These are phyloP conservation scores for Uronychia binucleata DNA, from an alignment of 73 alveolate species.

Conservation along the genomic window DNA sequence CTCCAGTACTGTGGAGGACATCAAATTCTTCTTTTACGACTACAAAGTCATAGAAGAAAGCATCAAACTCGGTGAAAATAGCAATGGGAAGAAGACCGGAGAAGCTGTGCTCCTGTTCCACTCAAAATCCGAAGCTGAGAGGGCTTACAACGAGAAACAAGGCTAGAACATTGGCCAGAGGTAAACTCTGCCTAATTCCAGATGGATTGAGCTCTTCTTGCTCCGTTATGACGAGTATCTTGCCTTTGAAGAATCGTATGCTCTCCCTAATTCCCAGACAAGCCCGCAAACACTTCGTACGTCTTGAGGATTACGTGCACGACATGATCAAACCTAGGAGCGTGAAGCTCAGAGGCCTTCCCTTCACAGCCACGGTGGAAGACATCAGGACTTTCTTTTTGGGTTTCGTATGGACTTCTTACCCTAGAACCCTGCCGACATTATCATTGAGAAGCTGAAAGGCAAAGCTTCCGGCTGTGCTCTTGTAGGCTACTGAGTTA, in stretches of 20 bases:
- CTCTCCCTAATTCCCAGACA: not conserved
- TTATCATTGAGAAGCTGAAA: slow-evolving; percentile 39
- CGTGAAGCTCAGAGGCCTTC: slow-evolving; percentile 60
- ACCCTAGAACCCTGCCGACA: slow-evolving; percentile 26
- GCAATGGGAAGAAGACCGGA: slow-evolving; percentile 50
- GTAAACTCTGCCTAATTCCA: not conserved
- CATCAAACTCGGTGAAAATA: slow-evolving; percentile 38
- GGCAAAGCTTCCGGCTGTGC: slow-evolving; percentile 61
- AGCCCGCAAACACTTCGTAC: slow-evolving; percentile 16
- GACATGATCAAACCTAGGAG: slow-evolving; percentile 35
- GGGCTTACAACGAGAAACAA: slow-evolving; percentile 41
- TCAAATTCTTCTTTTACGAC: slow-evolving; percentile 33
- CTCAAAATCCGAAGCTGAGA: slow-evolving; percentile 28
- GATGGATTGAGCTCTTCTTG: slow-evolving; percentile 58
- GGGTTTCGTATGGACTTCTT: slow-evolving; percentile 17
- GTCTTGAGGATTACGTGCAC: slow-evolving; percentile 27
- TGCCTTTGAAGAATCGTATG: slow-evolving; percentile 23
- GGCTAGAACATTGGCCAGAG: slow-evolving; percentile 49
- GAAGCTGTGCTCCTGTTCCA: slow-evolving; percentile 53
- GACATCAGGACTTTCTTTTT: slow-evolving; percentile 27
- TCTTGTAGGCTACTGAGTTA: slow-evolving; percentile 8
- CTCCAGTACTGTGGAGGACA: slow-evolving; percentile 8
- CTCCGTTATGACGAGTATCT: slow-evolving; percentile 23
- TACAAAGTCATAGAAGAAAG: slow-evolving; percentile 26
- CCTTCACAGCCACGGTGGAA: slow-evolving; percentile 20